phyloP scores from a whole-genome alignment of 2,329 filamentous ascomycete genomes.

The Blastomyces parvus region DNA sequence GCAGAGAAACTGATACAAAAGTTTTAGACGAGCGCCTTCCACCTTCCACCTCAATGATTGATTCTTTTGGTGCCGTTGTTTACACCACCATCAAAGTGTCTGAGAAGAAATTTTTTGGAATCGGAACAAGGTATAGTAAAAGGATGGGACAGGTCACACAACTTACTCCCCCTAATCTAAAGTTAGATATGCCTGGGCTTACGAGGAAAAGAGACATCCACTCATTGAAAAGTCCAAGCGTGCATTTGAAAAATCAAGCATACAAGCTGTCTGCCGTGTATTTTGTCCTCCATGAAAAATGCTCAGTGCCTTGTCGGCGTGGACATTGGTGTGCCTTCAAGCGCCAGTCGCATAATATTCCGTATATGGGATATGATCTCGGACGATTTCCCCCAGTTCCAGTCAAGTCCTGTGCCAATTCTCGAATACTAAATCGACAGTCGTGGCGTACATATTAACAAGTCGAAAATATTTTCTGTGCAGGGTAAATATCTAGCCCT shows the following conservation, averaged over 20 bases:
- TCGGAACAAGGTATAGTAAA: background rate
- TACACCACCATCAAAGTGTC: background rate
- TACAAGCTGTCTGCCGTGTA: background rate
- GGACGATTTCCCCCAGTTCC: background rate
- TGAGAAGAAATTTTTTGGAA: background rate
- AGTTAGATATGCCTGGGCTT: background rate
- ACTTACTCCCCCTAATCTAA: background rate
- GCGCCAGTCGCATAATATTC: slow-evolving; percentile 1
- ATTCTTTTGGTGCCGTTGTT: no score
- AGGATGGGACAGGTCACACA: background rate
- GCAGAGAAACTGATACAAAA: no score
- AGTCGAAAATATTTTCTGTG: background rate
- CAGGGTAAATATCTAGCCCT: background rate
- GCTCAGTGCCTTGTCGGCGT: background rate
- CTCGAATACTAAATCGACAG: background rate
- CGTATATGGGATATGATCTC: slow-evolving; percentile 7
- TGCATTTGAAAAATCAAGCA: background rate
- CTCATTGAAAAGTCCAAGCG: background rate
- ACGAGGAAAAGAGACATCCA: background rate
- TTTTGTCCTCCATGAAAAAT: background rate
- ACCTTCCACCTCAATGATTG: no score
- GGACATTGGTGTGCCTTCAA: slow-evolving; percentile 2
- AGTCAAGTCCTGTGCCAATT: background rate
- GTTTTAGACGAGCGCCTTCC: no score
- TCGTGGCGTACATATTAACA: background rate